A percentile compares a stretch with the other conserved stretches of the same genome.
Conservation (phyloP, 1,284 basidiomycete species). For the Pisolithus thermaeus region DNA sequence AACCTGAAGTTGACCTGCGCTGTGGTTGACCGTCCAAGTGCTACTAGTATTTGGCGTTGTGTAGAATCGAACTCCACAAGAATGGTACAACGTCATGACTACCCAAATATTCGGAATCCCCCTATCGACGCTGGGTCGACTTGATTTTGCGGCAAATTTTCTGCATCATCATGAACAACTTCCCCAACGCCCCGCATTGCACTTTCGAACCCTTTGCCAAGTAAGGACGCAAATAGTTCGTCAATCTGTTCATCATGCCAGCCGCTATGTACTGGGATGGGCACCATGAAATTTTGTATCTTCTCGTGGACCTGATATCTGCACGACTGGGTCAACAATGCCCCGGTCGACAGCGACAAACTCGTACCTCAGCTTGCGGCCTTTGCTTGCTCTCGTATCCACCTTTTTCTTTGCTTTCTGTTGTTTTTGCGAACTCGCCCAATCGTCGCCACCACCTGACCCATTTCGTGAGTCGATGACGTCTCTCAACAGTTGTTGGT, state of each 20-base stretch:
- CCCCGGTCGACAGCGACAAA: background rate
- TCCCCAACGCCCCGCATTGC: slow-evolving; percentile 20
- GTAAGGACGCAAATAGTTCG: slow-evolving; percentile 81
- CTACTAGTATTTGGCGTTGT: slow-evolving; percentile 25
- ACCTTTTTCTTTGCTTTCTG: slow-evolving; percentile 75
- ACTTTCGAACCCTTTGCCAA: slow-evolving; percentile 63
- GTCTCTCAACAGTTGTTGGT: slow-evolving; percentile 83
- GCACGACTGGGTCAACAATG: slow-evolving; percentile 14
- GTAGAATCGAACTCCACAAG: slow-evolving; percentile 2
- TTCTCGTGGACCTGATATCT: slow-evolving; percentile 93
- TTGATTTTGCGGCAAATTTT: slow-evolving; percentile 21
- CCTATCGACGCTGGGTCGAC: slow-evolving; percentile 29
- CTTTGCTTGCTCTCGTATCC: slow-evolving; percentile 92
- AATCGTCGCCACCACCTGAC: slow-evolving; percentile 44
- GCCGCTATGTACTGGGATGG: slow-evolving; percentile 56
- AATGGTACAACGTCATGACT: slow-evolving; percentile 11
- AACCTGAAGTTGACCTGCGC: background rate
- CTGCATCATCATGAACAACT: slow-evolving; percentile 15
- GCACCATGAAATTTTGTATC: slow-evolving; percentile 91
- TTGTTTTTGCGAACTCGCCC: slow-evolving; percentile 62
- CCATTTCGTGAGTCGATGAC: slow-evolving; percentile 68
- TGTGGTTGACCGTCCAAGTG: background rate
- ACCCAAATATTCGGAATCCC: slow-evolving; percentile 58
- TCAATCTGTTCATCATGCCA: slow-evolving; percentile 96
- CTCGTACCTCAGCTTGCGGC: slow-evolving; percentile 68